Base-by-base conservation (phyloP, 139 green algal species). In the Choricystis sp. region DNA sequence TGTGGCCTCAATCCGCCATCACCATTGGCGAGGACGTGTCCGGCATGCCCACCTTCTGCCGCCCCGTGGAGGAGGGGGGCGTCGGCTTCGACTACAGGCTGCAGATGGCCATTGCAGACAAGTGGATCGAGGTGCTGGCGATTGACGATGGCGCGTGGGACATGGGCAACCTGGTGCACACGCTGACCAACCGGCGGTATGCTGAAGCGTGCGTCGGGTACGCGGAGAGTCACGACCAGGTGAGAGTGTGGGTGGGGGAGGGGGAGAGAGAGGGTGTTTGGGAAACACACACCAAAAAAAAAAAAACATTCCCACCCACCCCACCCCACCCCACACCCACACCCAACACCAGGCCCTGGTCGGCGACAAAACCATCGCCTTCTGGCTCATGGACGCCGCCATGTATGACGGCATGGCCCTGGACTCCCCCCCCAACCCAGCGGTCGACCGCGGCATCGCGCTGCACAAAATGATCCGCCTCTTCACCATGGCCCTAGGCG, bases 101-200 rank as follows among this genome's bases (percentile, higher is more conserved):
- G 31, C 78, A 99, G 63, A 99, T 99, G 93, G 92, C 93, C 61
- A 96, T 98, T 65, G 92, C 93, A 2, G 93, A 99, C 86, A 97
- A 96, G 81, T 98, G 92, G 93, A 96, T 96, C 40, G 90, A 96
- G 66, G 63, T 94, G 49, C 61, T 81, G 40, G 61, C 29, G 2
- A 30, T 59, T n/a, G 74, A 79, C 59, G 89, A 98, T 69, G 80
- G 90, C 67, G 60, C 79, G 55, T 98, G 92, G 92, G 75, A 87
- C 68, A 94, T 97, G 87, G 89, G 87, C 67, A 83, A 95, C 74
- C 84, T 98, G 26, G 65, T 84, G 20, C 83, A 94, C 85, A 96
- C 90, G 4, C 78, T 98, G 56, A 94, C 85, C 71, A 98, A 98
- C 84, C 72, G 86, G 40, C 78, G 88, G 24, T 94, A 94, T 66